These are phyloP conservation scores for Clausena lansium DNA, from an alignment of 345 rosid genomes.

Conservation along the genomic window DNA sequence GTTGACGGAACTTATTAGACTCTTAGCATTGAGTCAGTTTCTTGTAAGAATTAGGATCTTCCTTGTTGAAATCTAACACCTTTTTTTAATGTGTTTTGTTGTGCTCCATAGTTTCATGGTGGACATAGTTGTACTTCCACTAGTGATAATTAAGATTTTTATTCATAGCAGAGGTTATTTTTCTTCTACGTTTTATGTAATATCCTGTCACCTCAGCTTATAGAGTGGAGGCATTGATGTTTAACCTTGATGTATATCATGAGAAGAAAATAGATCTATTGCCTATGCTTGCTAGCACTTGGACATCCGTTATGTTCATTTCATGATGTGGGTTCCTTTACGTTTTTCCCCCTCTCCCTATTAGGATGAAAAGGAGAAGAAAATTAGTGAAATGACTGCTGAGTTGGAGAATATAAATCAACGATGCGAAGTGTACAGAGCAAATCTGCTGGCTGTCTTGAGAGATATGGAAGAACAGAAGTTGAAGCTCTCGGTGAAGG, in stretches of 20 bases:
- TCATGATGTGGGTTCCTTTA: background rate
- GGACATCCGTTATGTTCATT: background rate
- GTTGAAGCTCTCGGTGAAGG: slow-evolving; percentile 74
- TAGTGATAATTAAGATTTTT: background rate
- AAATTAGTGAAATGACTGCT: slow-evolving; percentile 49
- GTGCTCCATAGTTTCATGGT: background rate
- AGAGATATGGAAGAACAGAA: slow-evolving; percentile 91
- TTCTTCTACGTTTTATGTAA: background rate
- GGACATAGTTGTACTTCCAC: no score
- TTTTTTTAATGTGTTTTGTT: background rate
- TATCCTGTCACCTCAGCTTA: background rate
- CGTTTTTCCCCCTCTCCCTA: background rate
- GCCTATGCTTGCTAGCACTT: background rate
- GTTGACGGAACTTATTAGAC: background rate
- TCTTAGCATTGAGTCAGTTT: background rate
- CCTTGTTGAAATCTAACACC: background rate
- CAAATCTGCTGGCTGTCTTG: slow-evolving; percentile 62
- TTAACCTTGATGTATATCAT: background rate
- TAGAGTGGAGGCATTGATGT: background rate
- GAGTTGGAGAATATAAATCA: slow-evolving; percentile 64
- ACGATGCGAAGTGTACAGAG: slow-evolving; percentile 69
- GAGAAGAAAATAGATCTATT: background rate
- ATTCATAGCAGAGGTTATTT: background rate
- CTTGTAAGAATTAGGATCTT: background rate
- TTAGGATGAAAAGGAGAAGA: slow-evolving; percentile 76